These are phyloP conservation scores for Paulownia fortunei DNA, from an alignment of 257 asterid genomes.

Conservation along the genomic window DNA sequence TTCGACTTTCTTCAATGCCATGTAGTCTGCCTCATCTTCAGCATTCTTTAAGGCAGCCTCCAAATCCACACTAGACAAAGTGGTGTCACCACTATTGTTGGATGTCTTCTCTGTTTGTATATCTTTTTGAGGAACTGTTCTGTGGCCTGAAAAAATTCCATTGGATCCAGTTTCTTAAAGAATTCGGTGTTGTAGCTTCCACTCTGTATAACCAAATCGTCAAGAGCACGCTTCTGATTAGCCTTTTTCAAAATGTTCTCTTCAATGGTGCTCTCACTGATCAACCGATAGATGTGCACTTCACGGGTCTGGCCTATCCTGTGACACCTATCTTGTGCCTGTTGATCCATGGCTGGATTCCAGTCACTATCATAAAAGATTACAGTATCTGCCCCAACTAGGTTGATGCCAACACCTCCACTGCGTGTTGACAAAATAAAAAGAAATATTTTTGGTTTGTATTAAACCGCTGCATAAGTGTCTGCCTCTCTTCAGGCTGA, in stretches of 20 bases:
- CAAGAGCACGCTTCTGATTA: conserved; percentile 95
- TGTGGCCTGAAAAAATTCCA: conserved; percentile 88
- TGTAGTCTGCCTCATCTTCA: conserved; percentile 99
- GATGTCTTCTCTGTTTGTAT: conserved; percentile 47
- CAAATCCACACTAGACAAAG: conserved; percentile 81
- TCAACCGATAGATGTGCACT: conserved; percentile 91
- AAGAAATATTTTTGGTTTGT: conserved; percentile 90
- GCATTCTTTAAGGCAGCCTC: conserved; percentile 97
- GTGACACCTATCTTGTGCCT: conserved; percentile 99
- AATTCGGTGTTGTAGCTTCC: conserved; percentile 97
- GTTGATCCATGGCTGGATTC: conserved; percentile 99
- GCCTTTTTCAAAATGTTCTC: conserved; percentile 97
- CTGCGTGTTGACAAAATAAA: conserved; percentile 97
- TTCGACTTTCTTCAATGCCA: conserved; percentile 97
- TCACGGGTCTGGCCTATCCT: conserved; percentile 99
- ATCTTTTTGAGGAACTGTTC: conserved; percentile 46
- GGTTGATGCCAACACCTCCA: conserved; percentile 99
- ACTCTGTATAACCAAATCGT: conserved; percentile 93
- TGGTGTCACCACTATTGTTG: conserved; percentile 53
- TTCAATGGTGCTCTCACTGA: conserved; percentile 98
- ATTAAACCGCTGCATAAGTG: conserved; percentile 96
- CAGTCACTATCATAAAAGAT: conserved; percentile 99
- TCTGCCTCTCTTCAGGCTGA: conserved; percentile 97
- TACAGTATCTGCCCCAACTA: conserved; percentile 98
- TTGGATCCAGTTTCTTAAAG: conserved; percentile 92